A percentile compares a stretch with the other conserved stretches of the same genome.
These are phyloP conservation scores for Botrytis fabae DNA, from an alignment of 2,329 filamentous ascomycete genomes.

Conservation along the genomic window DNA sequence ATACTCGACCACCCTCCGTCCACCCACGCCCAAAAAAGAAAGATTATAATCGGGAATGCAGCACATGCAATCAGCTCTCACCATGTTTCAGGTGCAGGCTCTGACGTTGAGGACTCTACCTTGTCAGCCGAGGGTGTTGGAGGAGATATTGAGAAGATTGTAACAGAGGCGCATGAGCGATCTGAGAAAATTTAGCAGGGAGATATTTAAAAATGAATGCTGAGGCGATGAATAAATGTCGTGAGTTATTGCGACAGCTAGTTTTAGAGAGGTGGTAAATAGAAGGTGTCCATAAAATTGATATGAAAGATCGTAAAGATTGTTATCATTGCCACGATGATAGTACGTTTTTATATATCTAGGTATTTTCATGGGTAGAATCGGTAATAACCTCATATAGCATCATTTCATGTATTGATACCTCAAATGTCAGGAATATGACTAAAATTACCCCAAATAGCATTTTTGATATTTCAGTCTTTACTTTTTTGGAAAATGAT, in stretches of 20 bases:
- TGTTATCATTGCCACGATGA: not conserved
- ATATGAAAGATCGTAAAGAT: not conserved
- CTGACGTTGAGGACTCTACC: slow-evolving; percentile 56
- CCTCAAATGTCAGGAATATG: too few species aligned
- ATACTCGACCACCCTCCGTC: slow-evolving; percentile 41
- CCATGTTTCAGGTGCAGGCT: slow-evolving; percentile 57
- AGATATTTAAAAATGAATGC: slow-evolving; percentile 30
- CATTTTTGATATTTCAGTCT: too few species aligned
- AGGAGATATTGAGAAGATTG: slow-evolving; percentile 38
- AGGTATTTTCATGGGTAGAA: not conserved
- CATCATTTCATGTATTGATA: too few species aligned
- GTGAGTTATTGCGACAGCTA: not conserved
- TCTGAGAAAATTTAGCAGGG: slow-evolving; percentile 42
- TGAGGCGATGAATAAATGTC: not conserved
- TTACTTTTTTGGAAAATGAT: too few species aligned
- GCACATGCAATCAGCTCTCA: slow-evolving; percentile 62
- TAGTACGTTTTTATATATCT: not conserved
- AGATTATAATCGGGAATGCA: slow-evolving; percentile 59
- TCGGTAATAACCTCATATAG: too few species aligned
- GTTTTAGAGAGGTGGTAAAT: not conserved
- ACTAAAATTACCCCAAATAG: too few species aligned
- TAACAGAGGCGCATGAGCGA: slow-evolving; percentile 48
- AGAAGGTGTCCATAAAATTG: not conserved
- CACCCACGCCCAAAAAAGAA: slow-evolving; percentile 40
- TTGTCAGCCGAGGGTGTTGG: slow-evolving; percentile 44